A percentile compares a stretch with the other conserved stretches of the same genome.
Conservation (phyloP, 1,284 basidiomycete genomes). For the Apiotrichum mycotoxinovorans region DNA sequence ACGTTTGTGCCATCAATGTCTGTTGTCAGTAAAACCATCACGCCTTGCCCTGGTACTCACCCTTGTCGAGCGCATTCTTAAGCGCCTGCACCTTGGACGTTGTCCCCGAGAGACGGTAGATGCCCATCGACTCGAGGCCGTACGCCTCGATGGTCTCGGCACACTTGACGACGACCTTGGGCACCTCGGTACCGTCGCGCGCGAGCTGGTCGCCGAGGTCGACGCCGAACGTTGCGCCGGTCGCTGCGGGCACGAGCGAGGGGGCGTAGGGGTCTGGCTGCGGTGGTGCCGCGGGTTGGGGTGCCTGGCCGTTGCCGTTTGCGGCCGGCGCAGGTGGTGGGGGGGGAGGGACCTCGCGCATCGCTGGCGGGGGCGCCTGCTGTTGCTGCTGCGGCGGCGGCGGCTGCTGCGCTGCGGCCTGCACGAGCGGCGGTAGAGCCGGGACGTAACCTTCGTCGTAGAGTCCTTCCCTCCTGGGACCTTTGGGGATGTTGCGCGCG, state of each 20-base stretch:
- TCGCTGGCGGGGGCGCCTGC: background rate
- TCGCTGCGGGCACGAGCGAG: slow-evolving; percentile 30
- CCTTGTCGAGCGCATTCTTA: slow-evolving; percentile 80
- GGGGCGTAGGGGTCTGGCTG: slow-evolving; percentile 16
- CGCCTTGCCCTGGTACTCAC: slow-evolving; percentile 51
- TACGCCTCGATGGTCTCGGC: slow-evolving; percentile 86
- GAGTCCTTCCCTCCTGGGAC: slow-evolving; percentile 75
- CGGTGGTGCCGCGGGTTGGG: slow-evolving; percentile 3
- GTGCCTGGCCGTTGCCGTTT: slow-evolving; percentile 14
- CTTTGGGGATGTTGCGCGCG: slow-evolving; percentile 66
- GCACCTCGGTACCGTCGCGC: slow-evolving; percentile 84
- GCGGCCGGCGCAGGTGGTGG: slow-evolving; percentile 4
- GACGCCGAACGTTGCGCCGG: slow-evolving; percentile 74
- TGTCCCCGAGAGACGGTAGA: slow-evolving; percentile 91
- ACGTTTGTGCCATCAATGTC: slow-evolving; percentile 82
- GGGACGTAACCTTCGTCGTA: slow-evolving; percentile 77
- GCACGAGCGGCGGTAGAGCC: slow-evolving; percentile 45
- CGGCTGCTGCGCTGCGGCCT: background rate
- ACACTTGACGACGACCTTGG: slow-evolving; percentile 82
- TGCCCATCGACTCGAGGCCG: slow-evolving; percentile 75
- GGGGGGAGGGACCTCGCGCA: background rate
- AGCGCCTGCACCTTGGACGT: slow-evolving; percentile 81
- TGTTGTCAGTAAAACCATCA: slow-evolving; percentile 44
- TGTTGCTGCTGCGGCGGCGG: background rate
- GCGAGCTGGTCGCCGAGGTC: slow-evolving; percentile 87